These are phyloP conservation scores for Aureoboletus auriporus DNA, from an alignment of 768 basidiomycete species.

Conservation along the genomic window DNA sequence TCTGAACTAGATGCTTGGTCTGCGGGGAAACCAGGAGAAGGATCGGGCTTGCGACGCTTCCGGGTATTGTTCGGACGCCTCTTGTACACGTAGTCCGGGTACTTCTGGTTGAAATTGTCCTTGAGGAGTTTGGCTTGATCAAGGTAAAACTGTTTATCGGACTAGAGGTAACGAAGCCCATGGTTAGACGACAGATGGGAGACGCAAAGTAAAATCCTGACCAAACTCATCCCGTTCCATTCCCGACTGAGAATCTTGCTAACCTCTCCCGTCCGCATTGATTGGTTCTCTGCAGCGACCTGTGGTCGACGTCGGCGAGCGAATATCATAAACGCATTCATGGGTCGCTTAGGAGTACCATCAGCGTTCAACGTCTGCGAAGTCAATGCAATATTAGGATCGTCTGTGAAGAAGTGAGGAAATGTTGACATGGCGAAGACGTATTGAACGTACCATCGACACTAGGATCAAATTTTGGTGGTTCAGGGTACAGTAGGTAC, in stretches of 20 bases:
- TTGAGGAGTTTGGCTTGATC: constrained; percentile 84
- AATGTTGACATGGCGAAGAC: constrained; percentile 10
- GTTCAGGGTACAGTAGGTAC: constrained; percentile 27
- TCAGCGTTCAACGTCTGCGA: constrained; percentile 81
- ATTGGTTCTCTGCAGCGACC: constrained; percentile 82
- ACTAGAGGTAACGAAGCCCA: constrained; percentile 34
- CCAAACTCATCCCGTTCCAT: constrained; percentile 78
- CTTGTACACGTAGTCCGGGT: constrained; percentile 88
- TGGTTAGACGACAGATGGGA: constrained; percentile 12
- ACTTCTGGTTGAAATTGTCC: constrained; percentile 79
- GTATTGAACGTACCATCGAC: constrained; percentile 38
- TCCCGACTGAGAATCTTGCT: constrained; percentile 85
- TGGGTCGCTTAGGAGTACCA: constrained; percentile 84
- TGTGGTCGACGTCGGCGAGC: constrained; percentile 78
- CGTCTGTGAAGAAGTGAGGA: constrained; percentile 28
- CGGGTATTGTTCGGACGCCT: constrained; percentile 86
- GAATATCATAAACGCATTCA: constrained; percentile 96
- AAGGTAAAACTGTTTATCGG: constrained; percentile 83
- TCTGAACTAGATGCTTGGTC: constrained; percentile 31
- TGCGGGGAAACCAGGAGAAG: constrained; percentile 23
- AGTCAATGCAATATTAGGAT: constrained; percentile 50
- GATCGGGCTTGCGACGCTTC: constrained; percentile 48
- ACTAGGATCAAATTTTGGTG: constrained; percentile 41
- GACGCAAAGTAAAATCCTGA: constrained; percentile 32
- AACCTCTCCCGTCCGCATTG: constrained; percentile 88